Base-by-base conservation (phyloP, 2,329 filamentous ascomycete species). In the Penicillium corylophilum region DNA sequence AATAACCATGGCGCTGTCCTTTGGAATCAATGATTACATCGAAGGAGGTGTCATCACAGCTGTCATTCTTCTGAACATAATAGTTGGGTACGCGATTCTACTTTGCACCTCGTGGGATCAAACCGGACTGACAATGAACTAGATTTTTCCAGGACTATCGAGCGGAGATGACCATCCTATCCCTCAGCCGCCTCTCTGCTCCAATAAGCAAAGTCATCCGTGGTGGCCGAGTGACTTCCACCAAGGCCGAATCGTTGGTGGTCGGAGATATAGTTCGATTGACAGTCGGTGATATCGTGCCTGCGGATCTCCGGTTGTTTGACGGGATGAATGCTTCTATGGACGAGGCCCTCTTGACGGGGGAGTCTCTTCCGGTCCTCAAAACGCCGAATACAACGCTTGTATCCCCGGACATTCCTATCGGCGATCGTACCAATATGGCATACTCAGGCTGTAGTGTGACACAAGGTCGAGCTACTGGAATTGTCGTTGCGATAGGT, bases 311-410 rank as follows among this genome's bases (percentile, higher is more conserved):
- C 47, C 74, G 81, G 51, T 62, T 78, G 33, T 70, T 81, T 47
- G 79, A 82, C 60, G 72, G 79, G 50, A 83, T 90, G 72, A 92
- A 92, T 69, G 74, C 90, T 53, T 87, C 86, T 44, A 87, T 86
- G 57, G 89, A 95, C 55, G 83, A 85, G 62, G 79, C 82, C 13
- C 77, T 84, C 43, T 73, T 85, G 33, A 85, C 82, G 10, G 82
- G 82, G 35, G 82, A 85, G 70, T 82, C 82, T 22, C 65, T 83
- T 6, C 82, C 82, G n/a, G 79, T 84, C 6, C 76, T 73, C 65
- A 80, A 85, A 70, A 74, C 79, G 28, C 65, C 67, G 1, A 64
- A 71, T 20, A 58, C 67, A 23, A 66, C 63, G 1, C 36, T 67
- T 12, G n/a, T 18, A 12, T 52, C 51, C 5, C 46, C 46, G n/a